Percentiles rank a stretch among this genome's conserved stretches.
These are phyloP conservation scores for Pythium volutum DNA, from an alignment of 352 stramenopile species.

Conservation along the genomic window DNA sequence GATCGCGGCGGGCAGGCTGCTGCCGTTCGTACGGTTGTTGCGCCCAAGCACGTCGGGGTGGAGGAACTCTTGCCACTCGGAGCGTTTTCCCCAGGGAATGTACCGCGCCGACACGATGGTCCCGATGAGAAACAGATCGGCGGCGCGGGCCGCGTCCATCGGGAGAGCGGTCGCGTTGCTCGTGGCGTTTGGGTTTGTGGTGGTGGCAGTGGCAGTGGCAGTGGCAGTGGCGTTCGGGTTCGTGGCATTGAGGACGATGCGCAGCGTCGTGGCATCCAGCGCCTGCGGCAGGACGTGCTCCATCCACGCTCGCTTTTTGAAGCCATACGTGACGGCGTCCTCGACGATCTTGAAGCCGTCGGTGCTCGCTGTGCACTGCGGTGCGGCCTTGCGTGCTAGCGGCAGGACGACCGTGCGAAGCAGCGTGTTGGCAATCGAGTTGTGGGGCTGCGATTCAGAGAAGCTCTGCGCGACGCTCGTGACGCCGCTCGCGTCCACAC, in stretches of 20 bases:
- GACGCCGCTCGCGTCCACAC: neutral
- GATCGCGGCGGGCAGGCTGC: neutral
- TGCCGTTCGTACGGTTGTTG: neutral
- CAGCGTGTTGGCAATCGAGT: slow-evolving; percentile 12
- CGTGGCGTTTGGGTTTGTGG: too few relatives aligned
- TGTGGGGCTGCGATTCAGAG: neutral
- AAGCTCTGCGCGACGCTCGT: slow-evolving; percentile 10
- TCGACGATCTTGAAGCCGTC: neutral
- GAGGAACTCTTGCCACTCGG: neutral
- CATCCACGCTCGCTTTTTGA: slow-evolving; percentile 16
- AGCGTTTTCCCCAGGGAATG: neutral
- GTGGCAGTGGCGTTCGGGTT: slow-evolving; percentile 4
- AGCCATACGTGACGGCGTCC: slow-evolving; percentile 8
- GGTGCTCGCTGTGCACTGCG: neutral
- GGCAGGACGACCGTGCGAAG: slow-evolving; percentile 14
- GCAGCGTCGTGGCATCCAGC: neutral
- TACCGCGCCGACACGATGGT: neutral
- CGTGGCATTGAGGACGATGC: slow-evolving; percentile 9
- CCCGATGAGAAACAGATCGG: slow-evolving; percentile 11
- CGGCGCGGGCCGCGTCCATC: slow-evolving; percentile 10
- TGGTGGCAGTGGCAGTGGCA: too few relatives aligned
- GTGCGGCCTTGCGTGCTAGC: neutral
- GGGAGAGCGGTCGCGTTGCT: slow-evolving; percentile 7
- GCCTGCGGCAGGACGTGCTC: slow-evolving; percentile 6
- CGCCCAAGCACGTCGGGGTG: neutral